These are phyloP conservation scores for Calonectria naviculata DNA, from an alignment of 2,329 filamentous ascomycete genomes.

Conservation along the genomic window DNA sequence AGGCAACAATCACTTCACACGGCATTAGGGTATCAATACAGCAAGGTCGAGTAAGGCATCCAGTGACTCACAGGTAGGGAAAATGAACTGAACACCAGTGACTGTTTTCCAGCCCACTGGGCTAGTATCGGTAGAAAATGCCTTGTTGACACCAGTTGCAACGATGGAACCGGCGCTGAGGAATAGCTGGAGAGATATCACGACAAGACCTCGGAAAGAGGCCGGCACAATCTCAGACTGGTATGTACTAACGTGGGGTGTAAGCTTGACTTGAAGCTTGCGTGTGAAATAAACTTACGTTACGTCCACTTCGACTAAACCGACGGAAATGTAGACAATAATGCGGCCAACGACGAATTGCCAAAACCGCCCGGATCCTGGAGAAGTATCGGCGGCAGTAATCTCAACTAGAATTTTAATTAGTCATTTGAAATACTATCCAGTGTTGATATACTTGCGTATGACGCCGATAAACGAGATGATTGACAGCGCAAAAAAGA, in stretches of 20 bases:
- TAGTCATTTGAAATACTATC: background rate
- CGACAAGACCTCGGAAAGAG: slow-evolving; percentile 16
- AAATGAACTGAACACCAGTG: slow-evolving; percentile 15
- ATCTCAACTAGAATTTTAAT: background rate
- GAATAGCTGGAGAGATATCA: slow-evolving; percentile 18
- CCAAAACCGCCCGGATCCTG: slow-evolving; percentile 7
- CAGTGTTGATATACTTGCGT: background rate
- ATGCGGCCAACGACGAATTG: slow-evolving; percentile 20
- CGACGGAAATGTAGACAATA: slow-evolving; percentile 17
- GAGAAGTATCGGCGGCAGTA: background rate
- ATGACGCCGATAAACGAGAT: slow-evolving; percentile 14
- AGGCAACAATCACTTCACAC: background rate
- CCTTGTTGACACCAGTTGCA: slow-evolving; percentile 14
- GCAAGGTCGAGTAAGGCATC: no score
- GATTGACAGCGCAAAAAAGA: slow-evolving; percentile 11
- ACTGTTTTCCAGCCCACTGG: slow-evolving; percentile 14
- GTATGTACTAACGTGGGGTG: background rate
- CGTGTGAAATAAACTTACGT: background rate
- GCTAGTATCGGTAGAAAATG: slow-evolving; percentile 7
- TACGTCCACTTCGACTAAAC: slow-evolving; percentile 17
- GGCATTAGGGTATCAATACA: background rate
- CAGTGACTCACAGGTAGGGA: background rate
- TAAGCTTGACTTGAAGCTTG: background rate
- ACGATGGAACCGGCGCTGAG: slow-evolving; percentile 15
- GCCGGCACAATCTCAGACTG: slow-evolving; percentile 21